phyloP scores from a whole-genome alignment of 73 alveolate species.

The Tetrahymena malaccensis region DNA sequence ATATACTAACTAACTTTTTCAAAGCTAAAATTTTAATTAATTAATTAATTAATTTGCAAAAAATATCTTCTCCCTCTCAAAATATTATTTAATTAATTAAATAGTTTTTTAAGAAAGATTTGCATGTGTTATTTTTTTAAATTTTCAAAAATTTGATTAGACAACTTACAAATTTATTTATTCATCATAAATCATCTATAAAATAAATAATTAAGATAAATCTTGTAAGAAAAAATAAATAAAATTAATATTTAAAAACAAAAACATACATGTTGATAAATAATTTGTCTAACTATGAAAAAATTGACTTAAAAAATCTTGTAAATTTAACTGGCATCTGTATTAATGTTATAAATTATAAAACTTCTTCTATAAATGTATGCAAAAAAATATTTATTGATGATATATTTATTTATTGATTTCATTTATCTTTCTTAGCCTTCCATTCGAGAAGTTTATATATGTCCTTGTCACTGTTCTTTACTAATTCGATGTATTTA shows the following conservation, averaged over 20 bases:
- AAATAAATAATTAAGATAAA: not conserved
- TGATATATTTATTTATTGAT: not conserved
- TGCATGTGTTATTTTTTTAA: not conserved
- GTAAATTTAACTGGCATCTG: too few relatives aligned
- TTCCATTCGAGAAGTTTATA: constrained; percentile 37
- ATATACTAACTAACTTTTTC: not conserved
- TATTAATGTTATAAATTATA: too few relatives aligned
- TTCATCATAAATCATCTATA: not conserved
- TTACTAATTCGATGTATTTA: constrained; percentile 26
- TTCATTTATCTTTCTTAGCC: constrained; percentile 34
- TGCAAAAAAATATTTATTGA: too few relatives aligned
- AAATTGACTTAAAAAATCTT: too few relatives aligned
- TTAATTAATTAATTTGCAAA: not conserved
- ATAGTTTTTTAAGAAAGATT: not conserved
- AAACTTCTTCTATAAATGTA: too few relatives aligned
- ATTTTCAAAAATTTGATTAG: not conserved
- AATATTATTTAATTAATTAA: not conserved
- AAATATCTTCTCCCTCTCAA: not conserved
- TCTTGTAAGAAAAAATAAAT: not conserved
- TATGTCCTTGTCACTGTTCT: constrained; percentile 28
- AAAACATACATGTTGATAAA: too few relatives aligned
- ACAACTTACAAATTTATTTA: not conserved
- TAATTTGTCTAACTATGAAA: too few relatives aligned
- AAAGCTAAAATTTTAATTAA: not conserved
- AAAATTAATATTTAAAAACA: too few relatives aligned